Evolutionary conservation across 768 basidiomycete genomes (phyloP).

Genomic region (Tylopilus plumbeoviolaceoides): DNA sequence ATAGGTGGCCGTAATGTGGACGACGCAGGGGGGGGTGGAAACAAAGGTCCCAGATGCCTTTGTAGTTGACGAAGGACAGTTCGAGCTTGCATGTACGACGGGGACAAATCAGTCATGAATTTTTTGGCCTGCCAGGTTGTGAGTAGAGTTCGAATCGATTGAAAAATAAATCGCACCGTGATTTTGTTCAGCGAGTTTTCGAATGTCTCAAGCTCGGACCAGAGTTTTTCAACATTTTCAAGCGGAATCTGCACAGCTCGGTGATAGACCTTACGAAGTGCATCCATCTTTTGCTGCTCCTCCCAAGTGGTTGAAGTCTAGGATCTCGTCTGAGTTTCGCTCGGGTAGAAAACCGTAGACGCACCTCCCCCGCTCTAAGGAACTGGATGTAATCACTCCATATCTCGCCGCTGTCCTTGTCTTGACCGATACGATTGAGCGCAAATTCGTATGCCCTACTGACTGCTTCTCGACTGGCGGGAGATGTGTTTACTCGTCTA

Average conservation of each 20-base stretch:
- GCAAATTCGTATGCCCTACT: slow-evolving; percentile 93
- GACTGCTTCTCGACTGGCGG: slow-evolving; percentile 69
- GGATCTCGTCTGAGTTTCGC: slow-evolving; percentile 4
- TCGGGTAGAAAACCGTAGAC: slow-evolving; percentile 19
- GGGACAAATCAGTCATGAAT: slow-evolving; percentile 89
- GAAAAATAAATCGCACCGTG: slow-evolving; percentile 45
- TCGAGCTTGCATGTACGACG: slow-evolving; percentile 93
- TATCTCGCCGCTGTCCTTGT: slow-evolving; percentile 87
- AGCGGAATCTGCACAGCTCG: slow-evolving; percentile 92
- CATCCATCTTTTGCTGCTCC: slow-evolving; percentile 92
- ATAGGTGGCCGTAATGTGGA: slow-evolving; percentile 39
- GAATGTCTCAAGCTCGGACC: slow-evolving; percentile 92
- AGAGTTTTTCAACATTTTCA: slow-evolving; percentile 87
- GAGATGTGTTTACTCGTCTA: slow-evolving; percentile 67
- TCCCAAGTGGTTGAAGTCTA: slow-evolving; percentile 88
- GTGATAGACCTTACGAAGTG: slow-evolving; percentile 86
- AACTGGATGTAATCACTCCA: slow-evolving; percentile 96
- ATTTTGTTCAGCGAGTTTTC: slow-evolving; percentile 87
- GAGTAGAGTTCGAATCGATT: background rate
- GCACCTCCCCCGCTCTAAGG: slow-evolving; percentile 72
- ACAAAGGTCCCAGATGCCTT: slow-evolving; percentile 61
- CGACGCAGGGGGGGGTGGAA: slow-evolving; percentile 46
- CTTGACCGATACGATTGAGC: slow-evolving; percentile 82
- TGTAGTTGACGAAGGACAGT: slow-evolving; percentile 81
- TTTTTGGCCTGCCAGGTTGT: slow-evolving; percentile 71